Conservation (phyloP, 257 asterid genomes). For the Apocynum venetum region DNA sequence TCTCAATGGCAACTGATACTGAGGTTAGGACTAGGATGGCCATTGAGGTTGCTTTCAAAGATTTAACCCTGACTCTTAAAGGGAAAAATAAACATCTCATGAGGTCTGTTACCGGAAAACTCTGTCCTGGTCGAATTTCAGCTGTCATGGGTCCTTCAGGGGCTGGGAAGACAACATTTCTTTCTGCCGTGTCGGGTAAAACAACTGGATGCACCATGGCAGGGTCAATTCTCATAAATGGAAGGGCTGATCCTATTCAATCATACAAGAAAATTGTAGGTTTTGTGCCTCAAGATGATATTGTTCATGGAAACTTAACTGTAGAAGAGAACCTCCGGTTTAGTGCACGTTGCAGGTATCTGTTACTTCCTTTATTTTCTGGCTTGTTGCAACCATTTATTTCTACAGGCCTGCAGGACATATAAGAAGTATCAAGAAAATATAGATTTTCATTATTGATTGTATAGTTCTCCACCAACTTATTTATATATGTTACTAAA, state of each 20-base stretch:
- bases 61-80: conserved; percentile 72
- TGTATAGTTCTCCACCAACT: neutral
- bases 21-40: conserved; percentile 65
- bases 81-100: conserved; percentile 74
- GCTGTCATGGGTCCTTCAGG: conserved; percentile 99
- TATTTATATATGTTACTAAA: neutral
- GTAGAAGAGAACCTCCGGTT: conserved; percentile 94
- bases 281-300: conserved; percentile 95
- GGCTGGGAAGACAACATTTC: conserved; percentile 95
- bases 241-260: conserved; percentile 67
- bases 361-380: neutral
- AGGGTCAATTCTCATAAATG: conserved; percentile 83
- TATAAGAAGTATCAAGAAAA: neutral
- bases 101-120: conserved; percentile 82
- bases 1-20: conserved; percentile 78
- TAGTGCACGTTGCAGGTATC: conserved; percentile 95
- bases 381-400: neutral
- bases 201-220: conserved; percentile 59
- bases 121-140: conserved; percentile 76
- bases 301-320: conserved; percentile 90
- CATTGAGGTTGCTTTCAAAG: conserved; percentile 80
- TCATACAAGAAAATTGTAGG: conserved; percentile 79
- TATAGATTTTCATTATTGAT: neutral
- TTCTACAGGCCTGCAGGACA: neutral
- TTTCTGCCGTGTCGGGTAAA: conserved; percentile 83